Conservation (phyloP, 257 asterid genomes). For the Lycium ferocissimum region DNA sequence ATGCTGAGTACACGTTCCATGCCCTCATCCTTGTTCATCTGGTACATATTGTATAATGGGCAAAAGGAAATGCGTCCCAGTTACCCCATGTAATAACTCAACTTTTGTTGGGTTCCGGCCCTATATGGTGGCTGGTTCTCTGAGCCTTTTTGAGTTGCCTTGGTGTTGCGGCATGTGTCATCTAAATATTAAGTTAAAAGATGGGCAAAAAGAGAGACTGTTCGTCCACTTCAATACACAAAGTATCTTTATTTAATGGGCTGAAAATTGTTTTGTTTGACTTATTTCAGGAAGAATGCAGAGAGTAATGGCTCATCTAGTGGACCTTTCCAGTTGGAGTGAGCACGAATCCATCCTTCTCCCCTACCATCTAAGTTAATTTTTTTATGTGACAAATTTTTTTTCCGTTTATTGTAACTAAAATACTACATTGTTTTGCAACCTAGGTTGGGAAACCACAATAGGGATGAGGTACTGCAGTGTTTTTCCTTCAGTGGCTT, state of each 20-base stretch:
- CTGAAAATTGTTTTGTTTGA: background rate
- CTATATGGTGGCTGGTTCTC: background rate
- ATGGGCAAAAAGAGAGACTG: background rate
- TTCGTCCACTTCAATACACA: background rate
- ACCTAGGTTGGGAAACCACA: conserved; percentile 51
- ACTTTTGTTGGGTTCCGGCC: background rate
- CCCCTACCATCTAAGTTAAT: background rate
- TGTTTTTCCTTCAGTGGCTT: conserved; percentile 45
- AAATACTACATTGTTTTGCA: conserved; percentile 31
- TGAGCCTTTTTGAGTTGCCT: background rate
- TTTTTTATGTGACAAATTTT: background rate
- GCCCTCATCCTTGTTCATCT: conserved; percentile 5
- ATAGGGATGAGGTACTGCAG: conserved; percentile 38
- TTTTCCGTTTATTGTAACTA: conserved; percentile 21
- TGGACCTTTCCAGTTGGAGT: conserved; percentile 15
- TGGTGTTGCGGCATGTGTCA: background rate
- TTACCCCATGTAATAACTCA: conserved; percentile 2
- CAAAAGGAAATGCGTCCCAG: background rate
- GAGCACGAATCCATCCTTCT: conserved; percentile 19
- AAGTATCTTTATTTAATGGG: background rate
- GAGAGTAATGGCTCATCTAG: conserved; percentile 1
- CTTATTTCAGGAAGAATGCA: conserved; percentile 28
- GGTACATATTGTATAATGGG: background rate
- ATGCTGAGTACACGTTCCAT: background rate
- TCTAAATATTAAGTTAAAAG: background rate